Conservation (phyloP, 148 eudicot species). For the Simmondsia chinensis region DNA sequence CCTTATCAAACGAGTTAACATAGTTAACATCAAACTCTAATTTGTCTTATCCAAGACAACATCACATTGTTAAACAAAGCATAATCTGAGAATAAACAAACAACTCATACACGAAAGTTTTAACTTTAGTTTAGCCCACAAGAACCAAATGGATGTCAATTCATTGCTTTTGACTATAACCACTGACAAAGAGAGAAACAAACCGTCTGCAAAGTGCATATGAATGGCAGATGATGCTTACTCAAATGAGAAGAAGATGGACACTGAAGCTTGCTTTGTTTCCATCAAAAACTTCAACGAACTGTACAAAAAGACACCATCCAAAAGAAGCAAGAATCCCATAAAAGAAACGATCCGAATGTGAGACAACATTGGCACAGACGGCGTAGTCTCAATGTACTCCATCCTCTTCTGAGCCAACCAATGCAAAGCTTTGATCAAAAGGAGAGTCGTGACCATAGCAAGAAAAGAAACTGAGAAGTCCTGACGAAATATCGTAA, state of each 20-base stretch:
- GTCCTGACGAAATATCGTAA: slow-evolving; percentile 91
- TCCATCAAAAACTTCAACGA: slow-evolving; percentile 58
- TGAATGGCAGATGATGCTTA: slow-evolving; percentile 21
- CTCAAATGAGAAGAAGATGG: slow-evolving; percentile 97
- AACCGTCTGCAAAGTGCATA: background rate
- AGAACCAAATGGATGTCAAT: too few species aligned
- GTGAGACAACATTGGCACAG: slow-evolving; percentile 75
- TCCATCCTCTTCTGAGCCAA: slow-evolving; percentile 98
- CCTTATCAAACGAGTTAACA: too few species aligned
- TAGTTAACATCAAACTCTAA: too few species aligned
- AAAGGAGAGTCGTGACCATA: slow-evolving; percentile 76
- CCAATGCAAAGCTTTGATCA: slow-evolving; percentile 97
- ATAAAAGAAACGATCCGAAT: slow-evolving; percentile 83
- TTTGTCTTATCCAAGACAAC: too few species aligned
- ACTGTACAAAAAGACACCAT: slow-evolving; percentile 65
- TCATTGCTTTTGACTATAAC: too few species aligned
- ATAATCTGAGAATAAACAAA: too few species aligned
- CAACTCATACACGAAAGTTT: too few species aligned
- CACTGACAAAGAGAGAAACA: background rate
- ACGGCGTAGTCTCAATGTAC: slow-evolving; percentile 90
- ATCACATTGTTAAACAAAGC: too few species aligned
- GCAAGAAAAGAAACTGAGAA: slow-evolving; percentile 90
- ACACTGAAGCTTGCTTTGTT: slow-evolving; percentile 83
- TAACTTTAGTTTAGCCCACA: too few species aligned
- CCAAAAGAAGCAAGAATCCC: slow-evolving; percentile 79